A percentile compares a stretch with the other conserved stretches of the same genome.
phyloP scores from a whole-genome alignment of 495 filamentous ascomycete genomes.

The Xylaria flabelliformis region DNA sequence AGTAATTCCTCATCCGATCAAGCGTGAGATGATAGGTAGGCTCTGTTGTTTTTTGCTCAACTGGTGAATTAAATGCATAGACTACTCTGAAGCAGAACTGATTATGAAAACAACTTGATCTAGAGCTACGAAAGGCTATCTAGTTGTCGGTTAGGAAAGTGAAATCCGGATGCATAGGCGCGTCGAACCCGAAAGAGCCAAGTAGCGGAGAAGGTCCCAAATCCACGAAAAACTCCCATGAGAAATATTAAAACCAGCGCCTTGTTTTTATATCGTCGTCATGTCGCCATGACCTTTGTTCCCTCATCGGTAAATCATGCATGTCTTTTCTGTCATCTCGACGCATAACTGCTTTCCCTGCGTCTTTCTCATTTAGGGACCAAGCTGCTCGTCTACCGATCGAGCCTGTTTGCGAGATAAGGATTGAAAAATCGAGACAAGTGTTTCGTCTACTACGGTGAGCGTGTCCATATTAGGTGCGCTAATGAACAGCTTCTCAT shows the following conservation, averaged over 20 bases:
- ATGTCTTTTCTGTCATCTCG: neutral
- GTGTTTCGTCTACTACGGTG: neutral
- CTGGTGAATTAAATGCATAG: neutral
- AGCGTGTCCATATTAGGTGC: conserved; percentile 2
- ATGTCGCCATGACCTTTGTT: neutral
- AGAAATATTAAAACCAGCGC: neutral
- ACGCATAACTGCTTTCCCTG: neutral
- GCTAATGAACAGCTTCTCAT: neutral
- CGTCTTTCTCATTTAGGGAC: neutral
- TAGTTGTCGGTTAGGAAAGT: neutral
- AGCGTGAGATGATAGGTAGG: conserved; percentile 8
- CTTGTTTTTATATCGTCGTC: neutral
- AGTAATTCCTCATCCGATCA: conserved; percentile 25
- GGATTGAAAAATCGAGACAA: neutral
- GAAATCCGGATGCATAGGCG: neutral
- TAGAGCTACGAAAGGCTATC: neutral
- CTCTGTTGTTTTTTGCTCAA: neutral
- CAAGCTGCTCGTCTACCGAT: neutral
- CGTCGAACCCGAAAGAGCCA: neutral
- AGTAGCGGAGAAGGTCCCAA: neutral
- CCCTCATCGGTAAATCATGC: neutral
- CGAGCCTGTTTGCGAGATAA: neutral
- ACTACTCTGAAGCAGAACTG: neutral
- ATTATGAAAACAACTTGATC: neutral
- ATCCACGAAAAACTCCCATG: neutral